These are phyloP conservation scores for Saccharomyces hybrid DNA, from an alignment of 1,139 yeast species.

Conservation along the genomic window DNA sequence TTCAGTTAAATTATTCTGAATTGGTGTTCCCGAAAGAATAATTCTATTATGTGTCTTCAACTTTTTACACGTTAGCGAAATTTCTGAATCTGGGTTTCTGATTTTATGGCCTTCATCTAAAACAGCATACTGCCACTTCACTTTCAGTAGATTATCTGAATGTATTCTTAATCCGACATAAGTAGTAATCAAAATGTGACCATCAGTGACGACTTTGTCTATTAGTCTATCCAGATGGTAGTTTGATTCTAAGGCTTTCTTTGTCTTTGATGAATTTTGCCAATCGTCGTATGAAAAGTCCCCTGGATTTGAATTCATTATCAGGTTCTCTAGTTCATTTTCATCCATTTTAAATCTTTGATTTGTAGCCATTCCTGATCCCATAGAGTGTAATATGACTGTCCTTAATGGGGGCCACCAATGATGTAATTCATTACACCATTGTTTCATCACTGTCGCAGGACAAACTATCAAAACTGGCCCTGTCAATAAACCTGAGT, in stretches of 20 bases:
- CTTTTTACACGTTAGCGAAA: constrained; percentile 78
- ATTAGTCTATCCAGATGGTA: constrained; percentile 28
- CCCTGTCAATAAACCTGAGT: constrained; percentile 62
- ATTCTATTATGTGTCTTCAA: constrained; percentile 74
- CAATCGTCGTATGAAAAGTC: constrained; percentile 37
- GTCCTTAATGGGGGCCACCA: constrained; percentile 98
- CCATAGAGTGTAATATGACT: constrained; percentile 83
- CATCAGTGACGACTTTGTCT: constrained; percentile 38
- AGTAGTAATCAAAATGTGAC: constrained; percentile 85
- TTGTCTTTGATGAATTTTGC: constrained; percentile 20
- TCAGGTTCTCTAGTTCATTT: constrained; percentile 35
- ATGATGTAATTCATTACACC: constrained; percentile 91
- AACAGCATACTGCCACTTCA: constrained; percentile 83
- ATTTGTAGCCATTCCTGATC: constrained; percentile 65
- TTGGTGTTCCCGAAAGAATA: constrained; percentile 91
- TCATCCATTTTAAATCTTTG: constrained; percentile 37
- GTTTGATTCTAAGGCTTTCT: constrained; percentile 24
- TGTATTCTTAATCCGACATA: constrained; percentile 85
- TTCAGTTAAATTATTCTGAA: constrained; percentile 85
- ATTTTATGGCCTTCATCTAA: constrained; percentile 96
- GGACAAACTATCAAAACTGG: constrained; percentile 91
- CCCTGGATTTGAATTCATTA: constrained; percentile 42
- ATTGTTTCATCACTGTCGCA: constrained; percentile 90
- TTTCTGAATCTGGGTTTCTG: constrained; percentile 87
- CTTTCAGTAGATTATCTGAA: constrained; percentile 57